Evolutionary conservation across 345 rosid species (phyloP).

Genomic region (Rhizophora mangle): DNA sequence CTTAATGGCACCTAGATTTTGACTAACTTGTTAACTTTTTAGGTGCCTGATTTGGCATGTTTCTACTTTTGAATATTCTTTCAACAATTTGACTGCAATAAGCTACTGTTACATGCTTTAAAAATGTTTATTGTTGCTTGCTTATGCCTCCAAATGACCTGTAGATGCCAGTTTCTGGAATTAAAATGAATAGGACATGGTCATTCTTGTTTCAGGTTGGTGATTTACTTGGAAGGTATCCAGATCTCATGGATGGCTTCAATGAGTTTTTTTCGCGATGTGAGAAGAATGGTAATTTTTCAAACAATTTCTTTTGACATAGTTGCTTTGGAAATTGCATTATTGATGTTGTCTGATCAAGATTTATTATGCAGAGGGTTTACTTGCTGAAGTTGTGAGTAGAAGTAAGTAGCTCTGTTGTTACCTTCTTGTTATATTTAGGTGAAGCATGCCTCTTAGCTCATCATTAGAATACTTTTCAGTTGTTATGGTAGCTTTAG

Average conservation of each 20-base stretch:
- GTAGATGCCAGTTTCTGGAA: slow-evolving; percentile 2
- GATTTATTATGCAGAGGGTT: slow-evolving; percentile 60
- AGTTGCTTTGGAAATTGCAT: slow-evolving; percentile 14
- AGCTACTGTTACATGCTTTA: too few species aligned
- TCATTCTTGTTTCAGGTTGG: slow-evolving; percentile 48
- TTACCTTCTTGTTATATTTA: not conserved
- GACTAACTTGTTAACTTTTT: not conserved
- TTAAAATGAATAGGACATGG: slow-evolving; percentile 13
- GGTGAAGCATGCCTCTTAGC: too few species aligned
- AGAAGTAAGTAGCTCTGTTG: slow-evolving; percentile 59
- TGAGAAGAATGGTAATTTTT: slow-evolving; percentile 70
- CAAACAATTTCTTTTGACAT: slow-evolving; percentile 15
- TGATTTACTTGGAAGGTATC: slow-evolving; percentile 71
- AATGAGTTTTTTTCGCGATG: slow-evolving; percentile 76
- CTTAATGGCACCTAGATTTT: not conserved
- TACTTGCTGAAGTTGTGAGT: slow-evolving; percentile 76
- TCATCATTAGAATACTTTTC: too few species aligned
- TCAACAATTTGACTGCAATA: not conserved
- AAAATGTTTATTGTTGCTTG: not conserved
- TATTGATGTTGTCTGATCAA: slow-evolving; percentile 19
- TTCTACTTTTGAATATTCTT: slow-evolving; percentile 3
- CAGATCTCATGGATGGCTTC: slow-evolving; percentile 85
- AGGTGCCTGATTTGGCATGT: not conserved
- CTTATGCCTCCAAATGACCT: not conserved
- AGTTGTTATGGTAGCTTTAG: too few species aligned